Evolutionary conservation across 2,329 filamentous ascomycete genomes (phyloP).

Genomic region (Trichoderma sp.): DNA sequence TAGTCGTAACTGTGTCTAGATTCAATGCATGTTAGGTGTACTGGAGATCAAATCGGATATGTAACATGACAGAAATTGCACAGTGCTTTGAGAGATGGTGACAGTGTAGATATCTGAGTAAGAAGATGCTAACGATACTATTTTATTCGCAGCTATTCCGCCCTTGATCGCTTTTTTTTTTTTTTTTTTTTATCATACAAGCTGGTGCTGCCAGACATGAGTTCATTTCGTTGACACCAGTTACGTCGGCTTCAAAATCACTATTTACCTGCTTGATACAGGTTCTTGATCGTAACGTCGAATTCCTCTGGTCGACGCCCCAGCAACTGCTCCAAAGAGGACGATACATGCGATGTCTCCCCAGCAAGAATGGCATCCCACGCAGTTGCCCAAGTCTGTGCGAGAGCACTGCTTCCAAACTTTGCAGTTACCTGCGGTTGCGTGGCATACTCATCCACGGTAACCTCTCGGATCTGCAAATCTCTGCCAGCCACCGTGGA

Average conservation of each 20-base stretch:
- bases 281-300: slow-evolving; percentile 4
- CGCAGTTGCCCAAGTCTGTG: slow-evolving; percentile 14
- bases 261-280: not conserved
- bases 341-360: slow-evolving; percentile 3
- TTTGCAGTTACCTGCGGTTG: slow-evolving; percentile 3
- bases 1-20: slow-evolving; percentile 10
- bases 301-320: slow-evolving; percentile 11
- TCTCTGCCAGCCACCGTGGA: not conserved
- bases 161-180: not conserved
- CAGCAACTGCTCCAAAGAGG: slow-evolving; percentile 7
- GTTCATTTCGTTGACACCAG: not conserved
- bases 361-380: slow-evolving; percentile 16
- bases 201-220: not conserved
- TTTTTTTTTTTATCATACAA: not conserved
- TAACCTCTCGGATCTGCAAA: not conserved
- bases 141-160: not conserved
- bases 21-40: slow-evolving; percentile 18
- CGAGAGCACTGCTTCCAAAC: not conserved
- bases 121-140: not conserved
- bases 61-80: not conserved
- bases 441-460: slow-evolving; percentile 1
- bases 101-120: not conserved
- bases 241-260: not conserved
- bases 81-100: not conserved
- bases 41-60: slow-evolving; percentile 13